phyloP scores from a whole-genome alignment of 2,329 filamentous ascomycete species.

The Aspergillus chevalieri region DNA sequence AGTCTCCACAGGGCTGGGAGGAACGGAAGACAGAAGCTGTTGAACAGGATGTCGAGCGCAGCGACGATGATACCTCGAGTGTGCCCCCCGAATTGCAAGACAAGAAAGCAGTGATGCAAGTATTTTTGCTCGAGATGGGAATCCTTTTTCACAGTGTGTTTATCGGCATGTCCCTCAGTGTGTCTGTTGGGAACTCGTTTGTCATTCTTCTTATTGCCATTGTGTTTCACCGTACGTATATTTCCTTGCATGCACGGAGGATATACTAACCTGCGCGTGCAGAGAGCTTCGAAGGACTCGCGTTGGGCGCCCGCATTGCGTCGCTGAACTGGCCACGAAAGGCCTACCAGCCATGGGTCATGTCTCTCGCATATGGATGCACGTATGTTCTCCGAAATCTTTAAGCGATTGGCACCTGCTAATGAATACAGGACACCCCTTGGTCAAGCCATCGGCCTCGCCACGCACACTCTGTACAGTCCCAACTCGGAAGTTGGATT shows the following conservation, averaged over 20 bases:
- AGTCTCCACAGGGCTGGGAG: constrained; percentile 4
- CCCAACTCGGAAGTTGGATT: constrained; percentile 66
- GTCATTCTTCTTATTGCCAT: constrained; percentile 31
- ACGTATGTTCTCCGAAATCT: constrained; percentile 22
- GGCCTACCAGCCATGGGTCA: background rate
- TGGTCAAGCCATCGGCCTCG: constrained; percentile 71
- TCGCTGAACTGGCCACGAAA: background rate
- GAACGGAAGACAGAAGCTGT: constrained; percentile 11
- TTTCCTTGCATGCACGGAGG: no score
- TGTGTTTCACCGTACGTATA: constrained; percentile 30
- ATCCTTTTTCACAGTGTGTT: constrained; percentile 70
- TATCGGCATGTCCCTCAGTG: constrained; percentile 33
- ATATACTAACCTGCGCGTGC: background rate
- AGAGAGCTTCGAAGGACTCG: constrained; percentile 19
- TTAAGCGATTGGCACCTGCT: background rate
- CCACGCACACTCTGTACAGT: constrained; percentile 68
- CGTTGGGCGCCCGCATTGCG: background rate
- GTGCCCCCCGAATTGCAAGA: constrained; percentile 37
- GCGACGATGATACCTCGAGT: constrained; percentile 4
- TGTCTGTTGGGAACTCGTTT: constrained; percentile 29
- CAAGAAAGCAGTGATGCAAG: constrained; percentile 64
- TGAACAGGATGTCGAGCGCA: constrained; percentile 13
- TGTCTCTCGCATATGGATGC: constrained; percentile 64
- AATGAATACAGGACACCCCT: constrained; percentile 58
- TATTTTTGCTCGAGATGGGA: constrained; percentile 67